A percentile compares a stretch with the other conserved stretches of the same genome.
Evolutionary conservation across 352 stramenopile species (phyloP).

Genomic region (Phytopythium boreale): DNA sequence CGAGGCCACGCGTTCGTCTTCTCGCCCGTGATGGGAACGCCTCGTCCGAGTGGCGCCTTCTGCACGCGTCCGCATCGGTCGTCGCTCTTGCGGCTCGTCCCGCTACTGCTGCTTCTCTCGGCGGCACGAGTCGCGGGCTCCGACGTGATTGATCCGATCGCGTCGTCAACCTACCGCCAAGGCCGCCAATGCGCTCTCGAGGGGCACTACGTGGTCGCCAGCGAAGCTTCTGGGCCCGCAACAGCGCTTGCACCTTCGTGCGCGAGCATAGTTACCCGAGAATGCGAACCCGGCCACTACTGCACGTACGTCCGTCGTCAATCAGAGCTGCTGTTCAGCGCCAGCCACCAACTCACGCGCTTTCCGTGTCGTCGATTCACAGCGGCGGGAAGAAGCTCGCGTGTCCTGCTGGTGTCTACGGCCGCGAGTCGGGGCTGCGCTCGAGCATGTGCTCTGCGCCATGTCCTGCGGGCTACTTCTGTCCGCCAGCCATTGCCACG

Average conservation of each 20-base stretch:
- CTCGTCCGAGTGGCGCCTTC: neutral
- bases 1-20: neutral
- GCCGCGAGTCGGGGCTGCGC: constrained; percentile 32
- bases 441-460: constrained; percentile 41
- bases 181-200: constrained; percentile 2
- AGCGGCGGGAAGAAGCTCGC: constrained; percentile 31
- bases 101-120: neutral
- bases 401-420: constrained; percentile 68
- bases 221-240: neutral
- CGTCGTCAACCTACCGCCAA: neutral
- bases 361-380: neutral
- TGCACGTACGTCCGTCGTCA: constrained; percentile 40
- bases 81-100: neutral
- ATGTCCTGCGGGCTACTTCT: constrained; percentile 69
- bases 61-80: neutral
- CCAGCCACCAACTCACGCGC: neutral
- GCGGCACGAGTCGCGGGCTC: neutral
- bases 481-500: constrained; percentile 28
- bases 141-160: neutral
- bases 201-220: neutral
- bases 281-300: constrained; percentile 50
- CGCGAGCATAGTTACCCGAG: constrained; percentile 8
- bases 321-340: neutral
- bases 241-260: neutral
- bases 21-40: neutral